phyloP scores from a whole-genome alignment of 768 basidiomycete genomes.

The Xerocomus brunneocitrinus region DNA sequence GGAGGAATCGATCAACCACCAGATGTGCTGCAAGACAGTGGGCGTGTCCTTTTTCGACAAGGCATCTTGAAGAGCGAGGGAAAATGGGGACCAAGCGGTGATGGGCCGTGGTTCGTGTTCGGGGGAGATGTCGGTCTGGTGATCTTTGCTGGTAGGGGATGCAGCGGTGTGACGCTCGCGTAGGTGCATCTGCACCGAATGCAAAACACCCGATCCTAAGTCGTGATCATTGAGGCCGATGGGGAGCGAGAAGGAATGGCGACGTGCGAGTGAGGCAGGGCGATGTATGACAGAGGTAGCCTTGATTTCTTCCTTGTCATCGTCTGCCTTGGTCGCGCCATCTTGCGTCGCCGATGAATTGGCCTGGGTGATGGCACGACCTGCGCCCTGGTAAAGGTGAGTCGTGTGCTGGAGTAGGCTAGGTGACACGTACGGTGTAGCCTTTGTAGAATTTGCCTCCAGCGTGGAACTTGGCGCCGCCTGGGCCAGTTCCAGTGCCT shows the following conservation, averaged over 20 bases:
- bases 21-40: slow-evolving; percentile 13
- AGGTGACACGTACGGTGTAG: slow-evolving; percentile 50
- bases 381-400: slow-evolving; percentile 50
- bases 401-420: background rate
- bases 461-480: slow-evolving; percentile 66
- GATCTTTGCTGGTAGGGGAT: slow-evolving; percentile 12
- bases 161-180: slow-evolving; percentile 51
- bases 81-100: slow-evolving; percentile 18
- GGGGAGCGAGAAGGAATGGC: slow-evolving; percentile 56
- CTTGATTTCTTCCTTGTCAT: slow-evolving; percentile 55
- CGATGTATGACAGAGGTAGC: slow-evolving; percentile 30
- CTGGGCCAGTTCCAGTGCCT: slow-evolving; percentile 52
- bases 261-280: slow-evolving; percentile 41
- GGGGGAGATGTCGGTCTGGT: slow-evolving; percentile 8
- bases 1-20: slow-evolving; percentile 32
- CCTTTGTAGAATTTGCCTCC: slow-evolving; percentile 68
- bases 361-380: slow-evolving; percentile 62
- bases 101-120: slow-evolving; percentile 26
- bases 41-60: slow-evolving; percentile 7
- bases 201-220: slow-evolving; percentile 48
- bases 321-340: slow-evolving; percentile 40
- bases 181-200: slow-evolving; percentile 60
- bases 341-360: slow-evolving; percentile 58
- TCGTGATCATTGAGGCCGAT: slow-evolving; percentile 36
- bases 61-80: slow-evolving; percentile 17